phyloP scores from a whole-genome alignment of 768 basidiomycete species.

The Leccinum aurantiacum region DNA sequence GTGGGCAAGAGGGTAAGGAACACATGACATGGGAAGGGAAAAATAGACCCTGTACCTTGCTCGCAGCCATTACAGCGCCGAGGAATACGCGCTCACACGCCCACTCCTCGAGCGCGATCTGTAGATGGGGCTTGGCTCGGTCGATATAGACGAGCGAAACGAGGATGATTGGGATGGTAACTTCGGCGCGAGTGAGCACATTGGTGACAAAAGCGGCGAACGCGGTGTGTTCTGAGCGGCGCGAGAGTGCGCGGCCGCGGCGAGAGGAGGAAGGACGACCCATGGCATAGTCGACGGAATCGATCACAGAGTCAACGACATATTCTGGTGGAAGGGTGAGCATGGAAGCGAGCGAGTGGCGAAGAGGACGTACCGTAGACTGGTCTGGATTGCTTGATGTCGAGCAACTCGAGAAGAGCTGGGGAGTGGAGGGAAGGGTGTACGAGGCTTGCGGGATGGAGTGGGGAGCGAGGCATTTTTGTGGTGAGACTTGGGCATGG shows the following conservation, averaged over 20 bases:
- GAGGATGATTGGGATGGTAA: conserved; percentile 67
- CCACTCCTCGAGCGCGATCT: conserved; percentile 82
- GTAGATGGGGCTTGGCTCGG: conserved; percentile 74
- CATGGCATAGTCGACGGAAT: conserved; percentile 76
- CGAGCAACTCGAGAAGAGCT: conserved; percentile 66
- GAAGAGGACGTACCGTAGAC: conserved; percentile 57
- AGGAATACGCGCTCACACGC: conserved; percentile 90
- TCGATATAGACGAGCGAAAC: conserved; percentile 75
- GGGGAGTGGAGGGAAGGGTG: conserved; percentile 63
- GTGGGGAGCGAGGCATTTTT: conserved; percentile 31
- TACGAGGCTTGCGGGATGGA: conserved; percentile 56
- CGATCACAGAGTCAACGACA: conserved; percentile 63
- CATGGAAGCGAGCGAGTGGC: background rate
- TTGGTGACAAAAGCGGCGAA: conserved; percentile 67
- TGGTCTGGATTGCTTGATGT: conserved; percentile 57
- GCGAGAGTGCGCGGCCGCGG: conserved; percentile 47
- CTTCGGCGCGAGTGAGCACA: conserved; percentile 71
- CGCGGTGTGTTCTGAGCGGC: conserved; percentile 51
- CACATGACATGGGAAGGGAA: conserved; percentile 19
- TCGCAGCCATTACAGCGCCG: conserved; percentile 83
- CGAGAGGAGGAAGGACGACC: conserved; percentile 59
- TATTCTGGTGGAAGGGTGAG: conserved; percentile 49
- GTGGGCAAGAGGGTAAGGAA: conserved; percentile 7
- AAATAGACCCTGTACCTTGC: conserved; percentile 55
- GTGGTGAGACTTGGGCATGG: conserved; percentile 11